Base-by-base conservation (phyloP, 164 flowering plant species). In the Hamamelis virginiana region DNA sequence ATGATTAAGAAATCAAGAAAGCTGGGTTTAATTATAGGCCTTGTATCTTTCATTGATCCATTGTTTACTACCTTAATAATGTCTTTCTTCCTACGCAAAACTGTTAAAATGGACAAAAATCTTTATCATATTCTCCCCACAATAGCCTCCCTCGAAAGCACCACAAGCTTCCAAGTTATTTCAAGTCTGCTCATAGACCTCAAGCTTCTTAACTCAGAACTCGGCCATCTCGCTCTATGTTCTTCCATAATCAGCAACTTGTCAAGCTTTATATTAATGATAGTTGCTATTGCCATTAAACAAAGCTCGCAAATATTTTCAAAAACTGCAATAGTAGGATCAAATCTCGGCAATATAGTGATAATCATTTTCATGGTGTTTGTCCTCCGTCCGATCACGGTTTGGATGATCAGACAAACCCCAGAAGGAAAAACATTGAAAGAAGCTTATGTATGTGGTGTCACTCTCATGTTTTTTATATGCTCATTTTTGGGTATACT, bases 221-320 rank as follows among this genome's bases (percentile, higher is more conserved):
- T 73, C 0, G 77, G 76, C 33, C 70, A 66, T 9, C 53, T 77
- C 0, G 77, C 80, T 8, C 33, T 69, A 1, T 76, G 76, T 43
- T 72, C 74, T 21, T 60, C 76, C 1, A 52, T 73, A 61, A 56
- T 72, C 46, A 65, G 63, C n/a, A 67, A 53, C 19, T 2, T 43
- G 0, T 53, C 57, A 5, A 58, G 67, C 41, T 52, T 44, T 38
- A 5, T 44, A 11, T 25, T 25, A 4, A 19, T 44, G 3, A 13
- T 56, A 10, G 0, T 62, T 28, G 51, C 44, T 16, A 50, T 50
- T 2, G 8, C 14, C 25, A 0, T 18, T n/a, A 22, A 44, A 43
- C 22, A 19, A 22, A 33, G 12, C 59, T 1, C 16, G 6, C 23
- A 4, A 65, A 51, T 38, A 38, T 19, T 11, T 16, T 19, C 57